A percentile compares a stretch with the other conserved stretches of the same genome.
These are phyloP conservation scores for Hyaloscypha hepaticicola DNA, from an alignment of 495 filamentous ascomycete genomes.

Conservation along the genomic window DNA sequence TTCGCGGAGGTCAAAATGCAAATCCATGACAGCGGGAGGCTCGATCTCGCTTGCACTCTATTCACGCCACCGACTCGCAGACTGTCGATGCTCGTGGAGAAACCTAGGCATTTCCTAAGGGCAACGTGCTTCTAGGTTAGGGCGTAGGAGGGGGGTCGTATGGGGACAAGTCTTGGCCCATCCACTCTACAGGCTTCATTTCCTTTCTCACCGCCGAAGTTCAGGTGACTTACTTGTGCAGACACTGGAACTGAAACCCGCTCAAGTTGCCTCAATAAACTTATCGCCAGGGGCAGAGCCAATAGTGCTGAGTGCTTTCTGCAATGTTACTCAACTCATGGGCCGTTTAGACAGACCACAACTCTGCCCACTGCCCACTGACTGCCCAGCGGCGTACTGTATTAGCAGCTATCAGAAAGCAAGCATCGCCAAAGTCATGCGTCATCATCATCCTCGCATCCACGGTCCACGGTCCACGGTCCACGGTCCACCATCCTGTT, in stretches of 20 bases:
- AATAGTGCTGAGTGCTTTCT: neutral
- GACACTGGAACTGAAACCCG: neutral
- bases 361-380: neutral
- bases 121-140: neutral
- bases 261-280: too few species aligned
- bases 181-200: too few species aligned
- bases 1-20: neutral
- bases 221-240: neutral
- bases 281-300: constrained; percentile 4
- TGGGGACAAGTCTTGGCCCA: neutral
- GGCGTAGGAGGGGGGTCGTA: constrained; percentile 1
- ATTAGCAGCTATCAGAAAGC: neutral
- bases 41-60: constrained; percentile 13
- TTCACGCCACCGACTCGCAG: constrained; percentile 11
- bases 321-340: constrained; percentile 2
- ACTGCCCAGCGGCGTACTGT: neutral
- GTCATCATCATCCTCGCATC: neutral
- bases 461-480: neutral
- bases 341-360: neutral
- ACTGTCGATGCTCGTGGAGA: constrained; percentile 19
- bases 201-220: constrained; percentile 18
- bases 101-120: constrained; percentile 15
- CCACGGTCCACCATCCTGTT: neutral
- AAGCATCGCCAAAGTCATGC: neutral
- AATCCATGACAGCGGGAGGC: constrained; percentile 19